Base-by-base conservation (phyloP, 441 rosid species). In the Melianthus villosus region DNA sequence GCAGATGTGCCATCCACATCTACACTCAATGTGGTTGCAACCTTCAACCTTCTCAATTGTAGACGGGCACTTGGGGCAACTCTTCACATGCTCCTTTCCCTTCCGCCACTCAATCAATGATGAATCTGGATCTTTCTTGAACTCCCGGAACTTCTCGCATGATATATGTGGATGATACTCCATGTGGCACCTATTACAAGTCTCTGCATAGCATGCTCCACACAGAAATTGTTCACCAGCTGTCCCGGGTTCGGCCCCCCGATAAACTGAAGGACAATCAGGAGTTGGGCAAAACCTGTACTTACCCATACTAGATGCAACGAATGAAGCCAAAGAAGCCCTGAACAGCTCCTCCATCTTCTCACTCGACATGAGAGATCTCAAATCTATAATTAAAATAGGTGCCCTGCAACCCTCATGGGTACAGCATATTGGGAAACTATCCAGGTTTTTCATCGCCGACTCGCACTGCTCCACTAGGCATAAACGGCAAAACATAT, bases 201-300 rank as follows among this genome's bases (percentile, higher is more conserved):
- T 81, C 66, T 81, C 83, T 0, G 72, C 57, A 40, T 54, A 67
- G 55, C 95, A 89, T 3, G 92, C 84, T 43, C 87, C 92, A 17
- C 97, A 83, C 17, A 66, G 53, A 49, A 76, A 87, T 16, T 71
- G 79, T 27, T 67, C 79, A 0, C 62, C 60, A 0, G 2, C 19
- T 10, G 50, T 53, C 15, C 38, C 64, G 15, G 62, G 50, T 16
- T 49, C 71, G 7, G 86, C 68, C 10, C 74, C 82, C 9, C 50
- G 71, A 46, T 87, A 87, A 36, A 87, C 60, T 1, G 87, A 78
- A 14, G 82, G 87, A 59, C 95, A 83, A 57, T 83, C 93, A 0
- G 95, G 93, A 33, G 95, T 70, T 2, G 97, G 79, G 71, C 95
- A 89, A 47, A 83, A 89, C 60, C 79, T 59, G 56, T 66, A 81